Base-by-base conservation (phyloP, 2,329 filamentous ascomycete genomes). In the Talaromyces albobiverticillius region DNA sequence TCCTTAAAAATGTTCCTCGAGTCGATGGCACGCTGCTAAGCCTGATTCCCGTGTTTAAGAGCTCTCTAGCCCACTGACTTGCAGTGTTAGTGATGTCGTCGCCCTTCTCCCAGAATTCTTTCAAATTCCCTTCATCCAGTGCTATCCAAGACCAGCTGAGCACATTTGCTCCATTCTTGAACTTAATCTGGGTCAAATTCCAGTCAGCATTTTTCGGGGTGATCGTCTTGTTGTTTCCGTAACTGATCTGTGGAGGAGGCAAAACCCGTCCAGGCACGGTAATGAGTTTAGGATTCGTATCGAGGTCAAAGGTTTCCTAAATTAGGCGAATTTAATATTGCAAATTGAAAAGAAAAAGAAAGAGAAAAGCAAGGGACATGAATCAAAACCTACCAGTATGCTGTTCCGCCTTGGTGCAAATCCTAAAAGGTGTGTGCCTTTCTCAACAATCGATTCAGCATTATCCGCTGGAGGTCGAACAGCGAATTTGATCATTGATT, bases 181-280 rank as follows among this genome's bases (percentile, higher is more conserved):
- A 86, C 55, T 77, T 79, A 13, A 82, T 76, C 0, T 74, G 67
- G 0, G 60, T 69, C 76, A 93, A 81, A 62, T 91, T 90, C 89
- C 89, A 94, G 1, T 79, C 77, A 0, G 86, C 88, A n/a, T 73
- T 71, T 1, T 53, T 58, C 0, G 80, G 71, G 1, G 48, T 64
- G 5, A 79, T 55, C 48, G 60, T 54, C 6, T 59, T 65, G 14
- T 40, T 58, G 18, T 66, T 57, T 54, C 66, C 57, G 63, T 95
- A 96, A 2, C 72, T 67, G 25, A 95, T 71, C 0, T 59, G 62
- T 0, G 90, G 90, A 0, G 82, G 64, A 0, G 62, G 40, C 0
- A 95, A 78, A 38, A 93, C 80, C 5, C 91, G 84, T 1, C 83
- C 92, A 1, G 78, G 76, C 0, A 96, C 88, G 0, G 87, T 88